These are phyloP conservation scores for Amyloporia xantha DNA, from an alignment of 768 basidiomycete species.

Conservation along the genomic window DNA sequence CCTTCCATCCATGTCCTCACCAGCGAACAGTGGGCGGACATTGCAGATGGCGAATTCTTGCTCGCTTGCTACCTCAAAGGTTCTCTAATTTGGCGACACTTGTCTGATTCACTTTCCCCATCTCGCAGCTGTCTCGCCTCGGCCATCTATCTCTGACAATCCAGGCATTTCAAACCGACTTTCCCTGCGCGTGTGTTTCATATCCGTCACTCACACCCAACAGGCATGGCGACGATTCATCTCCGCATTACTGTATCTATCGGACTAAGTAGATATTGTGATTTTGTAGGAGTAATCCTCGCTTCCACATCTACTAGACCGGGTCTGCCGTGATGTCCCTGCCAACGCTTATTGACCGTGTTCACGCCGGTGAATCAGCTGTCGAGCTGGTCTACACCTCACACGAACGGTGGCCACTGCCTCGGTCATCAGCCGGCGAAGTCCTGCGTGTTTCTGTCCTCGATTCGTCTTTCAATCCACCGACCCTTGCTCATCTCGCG, in stretches of 20 bases:
- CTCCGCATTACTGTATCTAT: background rate
- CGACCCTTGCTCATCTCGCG: conserved; percentile 77
- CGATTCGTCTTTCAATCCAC: conserved; percentile 92
- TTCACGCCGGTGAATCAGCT: conserved; percentile 40
- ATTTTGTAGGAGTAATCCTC: background rate
- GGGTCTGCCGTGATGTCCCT: conserved; percentile 8
- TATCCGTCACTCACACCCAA: conserved; percentile 4
- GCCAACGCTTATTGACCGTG: conserved; percentile 18
- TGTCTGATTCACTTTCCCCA: background rate
- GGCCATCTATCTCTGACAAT: background rate
- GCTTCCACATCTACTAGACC: background rate
- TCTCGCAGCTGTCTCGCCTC: conserved; percentile 1
- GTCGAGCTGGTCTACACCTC: conserved; percentile 58
- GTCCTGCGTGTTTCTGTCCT: conserved; percentile 61
- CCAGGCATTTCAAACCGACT: background rate
- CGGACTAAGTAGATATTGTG: background rate
- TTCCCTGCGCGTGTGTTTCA: background rate
- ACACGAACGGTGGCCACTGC: conserved; percentile 62
- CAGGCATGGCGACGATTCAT: background rate
- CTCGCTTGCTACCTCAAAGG: no score
- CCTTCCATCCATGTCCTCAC: background rate
- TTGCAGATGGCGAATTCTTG: no score
- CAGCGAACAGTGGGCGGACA: background rate
- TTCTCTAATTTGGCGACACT: no score
- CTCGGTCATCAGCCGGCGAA: conserved; percentile 16